A percentile compares a stretch with the other conserved stretches of the same genome.
Evolutionary conservation across 208 protist species (phyloP).

Genomic region (Acanthamoeba lenticulata): DNA sequence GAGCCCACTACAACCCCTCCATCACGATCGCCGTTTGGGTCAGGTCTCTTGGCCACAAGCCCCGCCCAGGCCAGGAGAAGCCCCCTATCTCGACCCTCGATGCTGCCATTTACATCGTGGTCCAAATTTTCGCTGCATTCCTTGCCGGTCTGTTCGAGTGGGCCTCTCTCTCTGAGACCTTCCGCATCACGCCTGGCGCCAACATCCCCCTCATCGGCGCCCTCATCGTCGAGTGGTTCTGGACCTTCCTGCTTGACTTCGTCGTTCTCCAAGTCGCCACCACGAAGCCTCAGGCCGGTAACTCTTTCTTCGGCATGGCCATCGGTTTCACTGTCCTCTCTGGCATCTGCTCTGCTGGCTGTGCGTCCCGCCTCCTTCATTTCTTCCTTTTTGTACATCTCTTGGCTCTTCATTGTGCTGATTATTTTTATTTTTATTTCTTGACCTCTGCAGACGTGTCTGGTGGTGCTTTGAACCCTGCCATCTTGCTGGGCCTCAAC

Average conservation of each 20-base stretch:
- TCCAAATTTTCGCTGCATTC: conserved; percentile 32
- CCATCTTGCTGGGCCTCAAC: conserved; percentile 35
- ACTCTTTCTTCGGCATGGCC: conserved; percentile 60
- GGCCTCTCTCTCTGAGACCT: conserved; percentile 24
- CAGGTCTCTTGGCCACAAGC: background rate
- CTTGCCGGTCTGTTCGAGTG: conserved; percentile 38
- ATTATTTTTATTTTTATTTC: background rate
- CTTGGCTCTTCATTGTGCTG: background rate
- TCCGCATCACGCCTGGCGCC: conserved; percentile 26
- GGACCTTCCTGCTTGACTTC: conserved; percentile 52
- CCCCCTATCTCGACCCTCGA: conserved; percentile 52
- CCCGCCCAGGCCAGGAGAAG: background rate
- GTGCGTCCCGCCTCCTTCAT: background rate
- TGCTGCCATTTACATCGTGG: conserved; percentile 52
- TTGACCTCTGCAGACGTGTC: background rate
- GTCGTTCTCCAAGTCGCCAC: conserved; percentile 59
- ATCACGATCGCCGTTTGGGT: conserved; percentile 55
- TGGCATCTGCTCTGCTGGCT: conserved; percentile 21
- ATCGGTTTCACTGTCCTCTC: conserved; percentile 51
- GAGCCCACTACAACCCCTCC: conserved; percentile 57
- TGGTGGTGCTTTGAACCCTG: conserved; percentile 53
- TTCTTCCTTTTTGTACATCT: background rate
- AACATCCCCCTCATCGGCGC: conserved; percentile 9
- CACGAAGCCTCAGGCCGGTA: conserved; percentile 57
- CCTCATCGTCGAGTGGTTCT: conserved; percentile 53